A percentile compares a stretch with the other conserved stretches of the same genome.
Conservation (phyloP, 2,329 filamentous ascomycete genomes). For the Cadophora malorum region DNA sequence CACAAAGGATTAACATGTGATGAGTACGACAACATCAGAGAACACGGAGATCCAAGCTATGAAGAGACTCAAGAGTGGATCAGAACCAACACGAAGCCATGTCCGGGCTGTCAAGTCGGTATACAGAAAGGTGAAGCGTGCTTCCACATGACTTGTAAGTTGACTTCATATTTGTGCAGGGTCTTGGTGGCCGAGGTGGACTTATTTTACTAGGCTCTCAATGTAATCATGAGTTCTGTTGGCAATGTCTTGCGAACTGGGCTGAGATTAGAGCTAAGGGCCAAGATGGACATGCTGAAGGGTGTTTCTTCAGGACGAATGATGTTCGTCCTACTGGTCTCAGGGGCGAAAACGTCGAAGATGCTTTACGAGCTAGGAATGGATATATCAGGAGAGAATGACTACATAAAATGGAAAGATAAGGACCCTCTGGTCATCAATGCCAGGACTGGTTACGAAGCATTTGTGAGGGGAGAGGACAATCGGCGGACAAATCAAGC, state of each 20-base stretch:
- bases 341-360: constrained; percentile 26
- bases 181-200: neutral
- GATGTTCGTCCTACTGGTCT: constrained; percentile 25
- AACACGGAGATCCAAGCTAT: constrained; percentile 27
- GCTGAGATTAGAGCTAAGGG: constrained; percentile 13
- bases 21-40: constrained; percentile 23
- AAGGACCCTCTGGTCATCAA: neutral
- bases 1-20: constrained; percentile 25
- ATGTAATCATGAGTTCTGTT: constrained; percentile 29
- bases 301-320: constrained; percentile 27
- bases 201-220: constrained; percentile 13
- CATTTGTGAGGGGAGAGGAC: no score
- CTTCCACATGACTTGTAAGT: constrained; percentile 31
- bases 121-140: constrained; percentile 30
- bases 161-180: neutral
- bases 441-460: no score
- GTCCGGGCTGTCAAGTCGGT: constrained; percentile 21
- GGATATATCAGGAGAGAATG: neutral
- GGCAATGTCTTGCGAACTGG: constrained; percentile 28
- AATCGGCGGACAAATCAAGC: no score
- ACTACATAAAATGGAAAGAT: neutral
- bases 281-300: constrained; percentile 23
- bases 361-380: constrained; percentile 19
- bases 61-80: constrained; percentile 27
- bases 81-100: constrained; percentile 27